Conservation (phyloP, 305 asterid genomes). For the Euphrasia arctica region DNA sequence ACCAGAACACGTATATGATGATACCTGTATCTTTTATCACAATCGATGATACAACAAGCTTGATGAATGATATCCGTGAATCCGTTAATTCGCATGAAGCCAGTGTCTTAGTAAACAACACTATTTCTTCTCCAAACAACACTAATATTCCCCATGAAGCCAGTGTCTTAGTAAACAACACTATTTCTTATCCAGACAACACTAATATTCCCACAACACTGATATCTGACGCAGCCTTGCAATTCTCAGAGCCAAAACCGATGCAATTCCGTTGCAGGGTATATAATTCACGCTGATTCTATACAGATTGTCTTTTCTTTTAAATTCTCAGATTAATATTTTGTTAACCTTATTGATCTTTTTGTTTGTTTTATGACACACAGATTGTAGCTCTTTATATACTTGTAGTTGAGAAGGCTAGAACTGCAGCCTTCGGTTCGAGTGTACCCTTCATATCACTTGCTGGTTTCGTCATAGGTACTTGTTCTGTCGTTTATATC, state of each 20-base stretch:
- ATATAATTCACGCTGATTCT: slow-evolving; percentile 21
- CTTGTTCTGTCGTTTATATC: slow-evolving; percentile 24
- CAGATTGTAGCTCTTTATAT: slow-evolving; percentile 62
- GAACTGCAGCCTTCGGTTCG: slow-evolving; percentile 28
- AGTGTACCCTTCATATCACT: slow-evolving; percentile 37
- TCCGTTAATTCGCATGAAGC: slow-evolving; percentile 29
- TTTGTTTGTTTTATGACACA: slow-evolving; percentile 25
- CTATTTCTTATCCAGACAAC: no score
- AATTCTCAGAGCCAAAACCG: slow-evolving; percentile 40
- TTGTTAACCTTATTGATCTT: background rate
- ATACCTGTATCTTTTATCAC: slow-evolving; percentile 75
- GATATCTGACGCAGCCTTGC: slow-evolving; percentile 48
- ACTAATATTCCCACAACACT: slow-evolving; percentile 22
- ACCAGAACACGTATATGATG: slow-evolving; percentile 51
- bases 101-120: slow-evolving; percentile 24
- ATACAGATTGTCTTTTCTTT: background rate
- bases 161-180: no score
- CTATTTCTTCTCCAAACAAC: slow-evolving; percentile 30
- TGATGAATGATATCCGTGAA: slow-evolving; percentile 33
- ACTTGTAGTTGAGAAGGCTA: slow-evolving; percentile 53
- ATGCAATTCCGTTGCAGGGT: slow-evolving; percentile 81
- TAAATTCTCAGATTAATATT: background rate
- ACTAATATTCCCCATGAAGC: slow-evolving; percentile 29
- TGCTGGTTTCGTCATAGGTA: slow-evolving; percentile 88
- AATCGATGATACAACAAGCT: slow-evolving; percentile 44